Evolutionary conservation across 768 basidiomycete genomes (phyloP), one percentile per base, ranked within the genome.

Genomic region (Cystobasidium ongulense): DNA sequence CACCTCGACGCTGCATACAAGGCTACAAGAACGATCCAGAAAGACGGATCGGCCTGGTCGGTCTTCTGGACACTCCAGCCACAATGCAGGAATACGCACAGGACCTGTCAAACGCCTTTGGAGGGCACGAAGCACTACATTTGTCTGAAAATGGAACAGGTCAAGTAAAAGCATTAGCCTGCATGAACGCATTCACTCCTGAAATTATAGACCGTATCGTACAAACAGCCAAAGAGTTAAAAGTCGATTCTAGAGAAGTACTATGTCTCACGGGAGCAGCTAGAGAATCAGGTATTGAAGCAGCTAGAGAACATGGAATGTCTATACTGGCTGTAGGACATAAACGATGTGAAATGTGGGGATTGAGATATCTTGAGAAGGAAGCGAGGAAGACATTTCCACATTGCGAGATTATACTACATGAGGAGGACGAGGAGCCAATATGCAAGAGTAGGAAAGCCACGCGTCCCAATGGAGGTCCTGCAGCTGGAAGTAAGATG

Each of bases 1-100:
- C 29, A 2, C 3, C 29, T 15, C 7, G 68, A 27, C 21, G 15
- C 35, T 54, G 52, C 18, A 31, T 71, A 35, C 29, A 54, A 43
- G 68, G 68, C 8, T 71, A 71, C 68, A 71, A 71, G 54, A 31
- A 59, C 35, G 41, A 71, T 29, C 68, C 68, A 35, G 68, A 54
- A n/a, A 27, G 68, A 36, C 50, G 68, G 29, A 71, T 71, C 1
- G 68, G 68, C 5, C 53, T 71, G 36, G 11, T 71, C 7, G 68
- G 68, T n/a, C 52, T 35, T 10, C n/a, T 71, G 17, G 13, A n/a
- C 2, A 15, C 1, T 29, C 33, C 54, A 3, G 1, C 4, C 10
- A 5, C 25, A 1, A 36, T 41, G n/a, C 46, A 23, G 29, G n/a
- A 31, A 10, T 59, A 57, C 36, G 54, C 53, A 10, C 10, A 35